Percentiles rank a stretch among this genome's conserved stretches.
Conservation (phyloP, 2,329 filamentous ascomycete genomes). For the Sporothrix humicola region DNA sequence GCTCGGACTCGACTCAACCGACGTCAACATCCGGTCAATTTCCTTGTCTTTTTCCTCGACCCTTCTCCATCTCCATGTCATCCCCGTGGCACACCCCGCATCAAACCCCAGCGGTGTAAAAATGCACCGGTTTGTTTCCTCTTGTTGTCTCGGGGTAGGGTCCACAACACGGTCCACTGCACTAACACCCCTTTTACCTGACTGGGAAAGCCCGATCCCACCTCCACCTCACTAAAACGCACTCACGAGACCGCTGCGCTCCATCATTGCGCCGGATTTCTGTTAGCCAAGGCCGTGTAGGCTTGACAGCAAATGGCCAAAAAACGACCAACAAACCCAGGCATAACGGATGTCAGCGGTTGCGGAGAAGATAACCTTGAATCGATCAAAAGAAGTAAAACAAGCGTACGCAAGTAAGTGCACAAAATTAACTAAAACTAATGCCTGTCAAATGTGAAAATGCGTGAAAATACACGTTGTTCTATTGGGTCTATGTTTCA, state of each 20-base stretch:
- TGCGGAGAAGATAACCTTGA: too few relatives aligned
- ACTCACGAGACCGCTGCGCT: not conserved
- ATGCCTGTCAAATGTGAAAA: too few relatives aligned
- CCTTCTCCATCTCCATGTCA: not conserved
- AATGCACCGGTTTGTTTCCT: not conserved
- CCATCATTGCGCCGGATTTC: conserved; percentile 4
- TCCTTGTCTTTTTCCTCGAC: too few relatives aligned
- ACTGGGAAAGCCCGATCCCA: not conserved
- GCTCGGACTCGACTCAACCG: not conserved
- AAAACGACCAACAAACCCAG: too few relatives aligned
- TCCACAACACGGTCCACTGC: not conserved
- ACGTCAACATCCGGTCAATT: conserved; percentile 12
- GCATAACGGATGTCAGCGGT: not conserved
- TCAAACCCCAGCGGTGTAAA: not conserved
- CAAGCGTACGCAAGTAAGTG: too few relatives aligned
- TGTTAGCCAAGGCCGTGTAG: not conserved
- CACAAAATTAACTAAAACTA: not conserved
- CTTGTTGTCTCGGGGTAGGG: not conserved
- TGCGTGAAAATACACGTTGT: not conserved
- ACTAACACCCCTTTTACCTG: too few relatives aligned
- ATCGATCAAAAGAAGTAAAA: not conserved
- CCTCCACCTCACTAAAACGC: conserved; percentile 4
- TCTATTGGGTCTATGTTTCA: conserved; percentile 12
- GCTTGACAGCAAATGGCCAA: not conserved
- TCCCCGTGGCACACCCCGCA: conserved; percentile 20